Conservation (phyloP, 2,329 filamentous ascomycete species). For the Penicillium rolfsii region DNA sequence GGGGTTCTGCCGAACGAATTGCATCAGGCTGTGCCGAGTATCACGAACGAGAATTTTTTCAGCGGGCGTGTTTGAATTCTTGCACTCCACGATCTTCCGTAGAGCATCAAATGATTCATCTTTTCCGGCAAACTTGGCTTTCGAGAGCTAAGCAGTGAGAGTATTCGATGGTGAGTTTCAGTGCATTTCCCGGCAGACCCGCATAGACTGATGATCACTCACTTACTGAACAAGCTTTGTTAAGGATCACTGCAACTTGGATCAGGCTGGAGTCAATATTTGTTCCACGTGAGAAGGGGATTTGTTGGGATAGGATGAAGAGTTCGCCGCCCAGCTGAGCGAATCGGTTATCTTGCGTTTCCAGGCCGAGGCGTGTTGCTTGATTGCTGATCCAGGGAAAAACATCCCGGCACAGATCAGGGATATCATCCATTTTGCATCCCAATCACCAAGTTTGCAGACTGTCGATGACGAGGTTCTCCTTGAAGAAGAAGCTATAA, state of each 20-base stretch:
- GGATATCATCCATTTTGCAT: background rate
- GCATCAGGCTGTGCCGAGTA: background rate
- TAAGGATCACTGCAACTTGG: background rate
- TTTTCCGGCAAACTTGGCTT: background rate
- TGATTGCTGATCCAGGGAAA: background rate
- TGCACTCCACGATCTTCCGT: background rate
- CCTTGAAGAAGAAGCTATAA: background rate
- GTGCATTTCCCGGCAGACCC: background rate
- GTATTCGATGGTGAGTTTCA: background rate
- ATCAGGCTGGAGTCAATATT: background rate
- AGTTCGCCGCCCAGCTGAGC: background rate
- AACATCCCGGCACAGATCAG: background rate
- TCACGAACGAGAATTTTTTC: background rate
- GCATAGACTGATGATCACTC: background rate
- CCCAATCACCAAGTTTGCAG: background rate
- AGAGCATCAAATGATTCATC: background rate
- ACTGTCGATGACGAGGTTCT: background rate
- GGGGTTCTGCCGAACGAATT: background rate
- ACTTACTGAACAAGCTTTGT: background rate
- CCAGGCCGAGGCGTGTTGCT: background rate
- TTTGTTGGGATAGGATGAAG: background rate
- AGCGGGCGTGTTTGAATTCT: background rate
- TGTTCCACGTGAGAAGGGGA: background rate
- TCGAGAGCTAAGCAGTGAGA: background rate
- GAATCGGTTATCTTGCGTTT: background rate